Evolutionary conservation across 257 asterid species (phyloP), one percentile per base, ranked within the genome.

Genomic region (Przewalskia tangutica): DNA sequence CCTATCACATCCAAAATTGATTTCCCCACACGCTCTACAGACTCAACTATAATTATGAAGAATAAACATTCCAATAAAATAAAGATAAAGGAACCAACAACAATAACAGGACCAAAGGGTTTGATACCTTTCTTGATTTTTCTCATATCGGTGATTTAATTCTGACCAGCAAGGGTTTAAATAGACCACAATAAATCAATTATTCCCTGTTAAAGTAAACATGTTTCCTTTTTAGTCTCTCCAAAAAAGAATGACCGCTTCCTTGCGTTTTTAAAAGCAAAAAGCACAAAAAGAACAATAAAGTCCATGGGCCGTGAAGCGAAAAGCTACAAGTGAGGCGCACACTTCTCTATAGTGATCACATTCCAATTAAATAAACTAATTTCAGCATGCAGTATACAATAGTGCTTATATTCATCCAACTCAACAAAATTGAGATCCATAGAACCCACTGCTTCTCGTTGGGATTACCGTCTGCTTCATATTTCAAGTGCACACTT

Each of bases 11-110:
- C 77, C 77, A 62, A 75, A 71, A 76, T 66, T 78, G 58, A 55
- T 50, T 46, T 56, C 71, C 59, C 84, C 87, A 75, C 87, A 79
- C 79, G 84, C 84, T 86, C 85, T 70, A 67, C 83, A 78, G 81
- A 64, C 65, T 76, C 38, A 53, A 5, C 71, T 48, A 70, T 73
- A 66, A 75, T 36, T 77, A 83, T 59, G 68, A 70, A 18, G 60
- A 46, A 5, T 27, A 20, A 23, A 14, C 12, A 63, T 14, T 3
- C 34, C 11, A 20, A 80, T 62, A 44, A 80, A 80, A 18, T 46
- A 73, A 48, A 73, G 79, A 46, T 73, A 48, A 46, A 20, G 42
- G 42, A 73, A 70, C 77, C 77, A 70, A 70, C 77, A 70, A 9
- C 77, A 34, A 65, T 51, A 65, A 84, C 42, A 63, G 54, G 64